A percentile compares a stretch with the other conserved stretches of the same genome.
Conservation (phyloP, 2,329 filamentous ascomycete species). For the Fusarium sororula region DNA sequence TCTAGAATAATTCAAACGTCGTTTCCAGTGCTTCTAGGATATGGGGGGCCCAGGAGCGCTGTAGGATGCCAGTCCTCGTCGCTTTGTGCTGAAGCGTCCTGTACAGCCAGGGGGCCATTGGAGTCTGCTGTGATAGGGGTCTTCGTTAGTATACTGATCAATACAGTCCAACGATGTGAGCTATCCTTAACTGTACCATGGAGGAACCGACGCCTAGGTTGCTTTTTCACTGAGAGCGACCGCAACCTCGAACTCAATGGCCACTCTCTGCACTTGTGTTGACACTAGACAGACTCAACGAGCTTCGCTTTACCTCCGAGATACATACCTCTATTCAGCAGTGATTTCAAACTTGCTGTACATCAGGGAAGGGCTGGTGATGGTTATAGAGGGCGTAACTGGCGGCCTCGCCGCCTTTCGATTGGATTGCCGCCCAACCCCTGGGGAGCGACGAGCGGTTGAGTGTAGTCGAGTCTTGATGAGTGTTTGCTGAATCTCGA, state of each 20-base stretch:
- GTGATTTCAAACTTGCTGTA: background rate
- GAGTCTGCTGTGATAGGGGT: background rate
- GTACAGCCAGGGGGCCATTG: too few species aligned
- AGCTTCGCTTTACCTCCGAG: background rate
- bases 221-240: background rate
- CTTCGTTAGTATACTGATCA: background rate
- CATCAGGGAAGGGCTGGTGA: background rate
- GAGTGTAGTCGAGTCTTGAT: background rate
- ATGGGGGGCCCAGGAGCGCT: too few species aligned
- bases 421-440: too few species aligned
- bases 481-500: background rate
- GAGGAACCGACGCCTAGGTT: too few species aligned
- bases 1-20: background rate
- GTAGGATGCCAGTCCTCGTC: background rate
- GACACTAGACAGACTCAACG: background rate
- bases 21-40: background rate
- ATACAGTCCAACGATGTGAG: fast-evolving
- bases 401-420: background rate
- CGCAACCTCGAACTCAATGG: background rate
- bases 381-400: background rate
- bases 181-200: background rate
- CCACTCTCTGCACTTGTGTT: background rate
- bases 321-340: fast-evolving
- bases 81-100: background rate
- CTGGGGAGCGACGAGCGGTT: background rate